Conservation (phyloP, 768 basidiomycete genomes). For the Boletus coccyginus region DNA sequence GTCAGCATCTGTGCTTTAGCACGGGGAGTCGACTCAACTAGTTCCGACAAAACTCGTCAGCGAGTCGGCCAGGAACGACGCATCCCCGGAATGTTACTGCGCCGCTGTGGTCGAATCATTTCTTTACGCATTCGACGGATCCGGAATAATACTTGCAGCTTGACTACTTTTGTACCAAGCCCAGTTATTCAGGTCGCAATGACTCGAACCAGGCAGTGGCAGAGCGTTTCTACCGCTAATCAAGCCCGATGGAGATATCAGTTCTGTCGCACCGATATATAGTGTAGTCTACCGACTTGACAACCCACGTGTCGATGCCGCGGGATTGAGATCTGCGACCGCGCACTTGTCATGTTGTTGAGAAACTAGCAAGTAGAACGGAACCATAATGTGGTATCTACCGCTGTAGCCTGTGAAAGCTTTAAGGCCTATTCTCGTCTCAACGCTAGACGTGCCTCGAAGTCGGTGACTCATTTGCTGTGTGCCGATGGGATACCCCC, state of each 20-base stretch:
- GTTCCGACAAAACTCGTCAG: slow-evolving; percentile 15
- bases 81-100: slow-evolving; percentile 5
- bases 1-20: slow-evolving; percentile 19
- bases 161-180: slow-evolving; percentile 16
- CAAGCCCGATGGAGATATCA: slow-evolving; percentile 16
- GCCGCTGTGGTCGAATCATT: slow-evolving; percentile 15
- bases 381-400: background rate
- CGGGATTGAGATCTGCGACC: slow-evolving; percentile 11
- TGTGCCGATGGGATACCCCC: slow-evolving; percentile 11
- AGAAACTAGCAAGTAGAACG: background rate
- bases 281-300: background rate
- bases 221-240: slow-evolving; percentile 21
- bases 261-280: slow-evolving; percentile 11
- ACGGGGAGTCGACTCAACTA: slow-evolving; percentile 13
- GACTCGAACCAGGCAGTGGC: background rate
- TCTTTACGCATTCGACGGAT: slow-evolving; percentile 7
- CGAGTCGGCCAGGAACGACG: slow-evolving; percentile 25
- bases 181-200: slow-evolving; percentile 1
- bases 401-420: background rate
- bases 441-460: background rate
- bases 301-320: slow-evolving; percentile 16
- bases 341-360: slow-evolving; percentile 15
- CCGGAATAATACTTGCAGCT: slow-evolving; percentile 1
- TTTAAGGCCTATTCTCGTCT: background rate
- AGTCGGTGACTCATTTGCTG: slow-evolving; percentile 14